A percentile compares a stretch with the other conserved stretches of the same genome.
phyloP scores from a whole-genome alignment of 306 rosid genomes.

The Dalbergia cochinchinensis region DNA sequence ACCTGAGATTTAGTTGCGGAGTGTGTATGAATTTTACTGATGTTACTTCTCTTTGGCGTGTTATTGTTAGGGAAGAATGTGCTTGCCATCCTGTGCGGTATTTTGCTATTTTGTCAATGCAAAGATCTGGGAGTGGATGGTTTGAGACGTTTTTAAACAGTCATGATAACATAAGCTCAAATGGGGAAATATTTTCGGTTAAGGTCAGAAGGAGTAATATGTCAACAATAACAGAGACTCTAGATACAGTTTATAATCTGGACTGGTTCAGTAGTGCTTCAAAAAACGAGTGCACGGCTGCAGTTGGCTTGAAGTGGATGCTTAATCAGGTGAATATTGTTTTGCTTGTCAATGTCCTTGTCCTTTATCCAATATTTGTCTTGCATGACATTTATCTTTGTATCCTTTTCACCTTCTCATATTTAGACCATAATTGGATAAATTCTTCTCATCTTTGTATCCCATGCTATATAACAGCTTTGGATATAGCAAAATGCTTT shows the following conservation, averaged over 20 bases:
- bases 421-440: neutral
- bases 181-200: slow-evolving; percentile 94
- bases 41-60: slow-evolving; percentile 25
- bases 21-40: slow-evolving; percentile 45
- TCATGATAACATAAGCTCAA: slow-evolving; percentile 93
- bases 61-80: slow-evolving; percentile 79
- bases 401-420: slow-evolving; percentile 23
- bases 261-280: slow-evolving; percentile 96
- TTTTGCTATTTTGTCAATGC: slow-evolving; percentile 94
- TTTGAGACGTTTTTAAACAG: slow-evolving; percentile 95
- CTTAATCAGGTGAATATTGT: slow-evolving; percentile 85
- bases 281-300: slow-evolving; percentile 95
- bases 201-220: slow-evolving; percentile 88
- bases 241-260: slow-evolving; percentile 83
- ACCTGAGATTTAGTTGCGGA: slow-evolving; percentile 36
- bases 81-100: slow-evolving; percentile 85
- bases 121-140: slow-evolving; percentile 99
- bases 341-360: slow-evolving; percentile 13
- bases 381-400: slow-evolving; percentile 31
- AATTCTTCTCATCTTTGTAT: neutral
- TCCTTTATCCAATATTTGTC: slow-evolving; percentile 20
- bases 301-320: slow-evolving; percentile 99
- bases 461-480: neutral
- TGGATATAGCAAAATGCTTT: neutral
- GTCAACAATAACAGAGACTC: slow-evolving; percentile 83